phyloP scores from a whole-genome alignment of 352 stramenopile genomes.

The Globisporangium orthogonon region DNA sequence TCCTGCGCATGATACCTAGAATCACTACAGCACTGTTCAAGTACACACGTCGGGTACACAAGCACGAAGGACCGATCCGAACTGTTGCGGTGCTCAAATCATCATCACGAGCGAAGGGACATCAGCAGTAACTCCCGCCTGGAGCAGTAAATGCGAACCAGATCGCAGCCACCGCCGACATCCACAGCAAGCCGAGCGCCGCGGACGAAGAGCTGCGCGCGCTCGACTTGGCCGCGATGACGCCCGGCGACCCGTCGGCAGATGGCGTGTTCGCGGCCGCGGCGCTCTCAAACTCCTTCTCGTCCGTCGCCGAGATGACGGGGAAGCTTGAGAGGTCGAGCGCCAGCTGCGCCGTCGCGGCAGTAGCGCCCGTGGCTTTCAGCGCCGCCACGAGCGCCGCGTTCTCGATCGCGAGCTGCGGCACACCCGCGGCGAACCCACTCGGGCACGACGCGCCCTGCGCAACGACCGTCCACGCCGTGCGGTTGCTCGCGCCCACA shows the following conservation, averaged over 20 bases:
- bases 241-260: background rate
- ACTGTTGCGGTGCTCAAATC: too few relatives aligned
- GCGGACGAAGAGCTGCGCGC: background rate
- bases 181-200: constrained; percentile 1
- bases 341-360: constrained; percentile 34
- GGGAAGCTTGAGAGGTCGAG: constrained; percentile 44
- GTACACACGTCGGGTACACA: too few relatives aligned
- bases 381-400: constrained; percentile 27
- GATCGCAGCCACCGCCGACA: constrained; percentile 1
- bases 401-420: constrained; percentile 47
- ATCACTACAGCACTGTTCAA: too few relatives aligned
- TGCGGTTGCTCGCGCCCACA: constrained; percentile 39
- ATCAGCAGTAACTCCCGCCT: background rate
- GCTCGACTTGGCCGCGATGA: background rate
- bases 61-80: too few relatives aligned
- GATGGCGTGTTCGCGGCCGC: background rate
- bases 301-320: constrained; percentile 33
- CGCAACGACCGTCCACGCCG: constrained; percentile 35
- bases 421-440: constrained; percentile 25
- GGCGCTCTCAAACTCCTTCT: constrained; percentile 27
- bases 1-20: too few relatives aligned
- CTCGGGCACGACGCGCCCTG: constrained; percentile 37
- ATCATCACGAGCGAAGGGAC: too few relatives aligned
- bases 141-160: background rate
- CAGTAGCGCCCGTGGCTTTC: constrained; percentile 17